Evolutionary conservation across 805 yeast genomes (phyloP), one percentile per base, ranked within the genome.

Genomic region (Candida krabiensis): DNA sequence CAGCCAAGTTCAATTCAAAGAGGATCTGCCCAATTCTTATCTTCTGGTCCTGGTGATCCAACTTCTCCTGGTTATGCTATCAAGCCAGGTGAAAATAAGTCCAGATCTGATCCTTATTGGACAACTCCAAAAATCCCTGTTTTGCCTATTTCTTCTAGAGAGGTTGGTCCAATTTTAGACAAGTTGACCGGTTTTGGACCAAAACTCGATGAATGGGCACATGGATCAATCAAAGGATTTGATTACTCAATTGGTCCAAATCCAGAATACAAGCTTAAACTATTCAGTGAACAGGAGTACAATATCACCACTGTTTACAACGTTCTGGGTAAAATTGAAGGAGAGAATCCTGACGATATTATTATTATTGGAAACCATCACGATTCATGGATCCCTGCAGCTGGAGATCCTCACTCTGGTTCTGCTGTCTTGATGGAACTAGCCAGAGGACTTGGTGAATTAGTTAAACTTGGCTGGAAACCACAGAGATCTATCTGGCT

Each of bases 341-440:
- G 90, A 28, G 61, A 70, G 5, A 64, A 68, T 27, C 59, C 64
- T 26, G 70, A 74, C 33, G 81, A 80, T 40, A 79, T 75, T 14
- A 70, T 84, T 33, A 56, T 85, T 24, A 56, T 84, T 39, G 93
- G 93, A 24, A 84, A 83, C 56, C 93, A 84, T 56, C 75, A 88
- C 38, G 93, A 85, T 55, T 80, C 90, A 3, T 86, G 91, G 93
- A 74, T 80, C 41, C 76, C 79, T 40, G 87, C 87, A 12, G 89
- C 90, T 1, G 82, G 79, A 18, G 93, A 85, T 60, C 90, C 93
- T 21, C 84, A 84, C 58, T 72, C 83, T 19, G 91, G 91, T 1
- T 72, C 85, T 13, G 81, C 89, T 1, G 77, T 70, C 0, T 44
- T 82, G 46, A 58, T 84, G 29, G 91, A 84, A 55, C 61, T 84